Evolutionary conservation across 75 land plant genomes (phyloP).

Genomic region (Sequoiadendron giganteum): DNA sequence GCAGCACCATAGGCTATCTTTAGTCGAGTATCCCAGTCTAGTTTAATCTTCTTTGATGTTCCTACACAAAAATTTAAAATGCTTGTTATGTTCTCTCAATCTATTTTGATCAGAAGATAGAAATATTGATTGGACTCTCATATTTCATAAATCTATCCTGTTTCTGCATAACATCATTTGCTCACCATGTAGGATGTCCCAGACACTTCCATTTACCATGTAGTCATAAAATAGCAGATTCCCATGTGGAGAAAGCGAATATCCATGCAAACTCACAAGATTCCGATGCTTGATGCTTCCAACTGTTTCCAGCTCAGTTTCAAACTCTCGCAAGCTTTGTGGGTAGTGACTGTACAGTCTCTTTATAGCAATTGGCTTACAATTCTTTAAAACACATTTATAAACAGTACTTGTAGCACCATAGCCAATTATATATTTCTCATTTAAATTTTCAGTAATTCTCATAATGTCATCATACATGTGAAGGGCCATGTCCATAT

Average conservation of each 20-base stretch:
- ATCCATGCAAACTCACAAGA: constrained; percentile 89
- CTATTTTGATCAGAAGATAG: neutral
- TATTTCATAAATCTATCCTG: neutral
- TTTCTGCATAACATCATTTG: neutral
- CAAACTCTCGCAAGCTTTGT: constrained; percentile 83
- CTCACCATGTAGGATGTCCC: constrained; percentile 93
- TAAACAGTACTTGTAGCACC: constrained; percentile 98
- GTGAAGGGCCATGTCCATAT: constrained; percentile 97
- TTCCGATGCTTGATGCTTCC: constrained; percentile 97
- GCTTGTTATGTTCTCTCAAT: neutral
- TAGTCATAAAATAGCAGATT: constrained; percentile 93
- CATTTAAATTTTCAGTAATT: constrained; percentile 90
- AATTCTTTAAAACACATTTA: constrained; percentile 91
- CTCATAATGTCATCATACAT: constrained; percentile 95
- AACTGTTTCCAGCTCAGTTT: constrained; percentile 87
- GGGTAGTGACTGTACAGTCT: constrained; percentile 81
- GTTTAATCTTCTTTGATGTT: constrained; percentile 71
- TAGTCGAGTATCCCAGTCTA: constrained; percentile 92
- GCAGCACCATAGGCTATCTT: constrained; percentile 91
- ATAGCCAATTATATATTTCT: constrained; percentile 88
- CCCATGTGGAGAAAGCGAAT: constrained; percentile 81
- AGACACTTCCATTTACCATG: constrained; percentile 98
- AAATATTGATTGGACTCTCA: neutral
- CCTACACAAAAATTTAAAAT: constrained; percentile 27
- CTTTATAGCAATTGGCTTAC: constrained; percentile 91